Evolutionary conservation across 306 rosid genomes (phyloP).

Genomic region (Prosopis cineraria): DNA sequence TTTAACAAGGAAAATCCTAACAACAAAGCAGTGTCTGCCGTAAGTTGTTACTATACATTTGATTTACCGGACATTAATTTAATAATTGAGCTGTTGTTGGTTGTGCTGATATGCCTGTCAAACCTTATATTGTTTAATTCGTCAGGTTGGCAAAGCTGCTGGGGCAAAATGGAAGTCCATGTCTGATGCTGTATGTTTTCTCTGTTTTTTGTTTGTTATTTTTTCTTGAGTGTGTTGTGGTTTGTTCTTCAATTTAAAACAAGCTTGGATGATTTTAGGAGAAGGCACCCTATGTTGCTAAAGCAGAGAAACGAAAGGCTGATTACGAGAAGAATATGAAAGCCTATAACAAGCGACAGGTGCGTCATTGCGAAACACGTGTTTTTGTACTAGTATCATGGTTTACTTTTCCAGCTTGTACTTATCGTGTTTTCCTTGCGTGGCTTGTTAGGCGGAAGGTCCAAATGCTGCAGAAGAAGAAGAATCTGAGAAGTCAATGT

Average conservation of each 20-base stretch:
- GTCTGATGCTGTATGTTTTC: slow-evolving; percentile 59
- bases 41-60: slow-evolving; percentile 29
- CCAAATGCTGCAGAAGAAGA: slow-evolving; percentile 56
- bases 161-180: slow-evolving; percentile 69
- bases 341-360: slow-evolving; percentile 70
- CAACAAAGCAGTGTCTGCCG: slow-evolving; percentile 67
- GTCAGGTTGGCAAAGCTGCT: slow-evolving; percentile 75
- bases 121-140: neutral
- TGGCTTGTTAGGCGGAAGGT: slow-evolving; percentile 61
- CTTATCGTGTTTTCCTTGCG: neutral
- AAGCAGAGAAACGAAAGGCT: slow-evolving; percentile 64
- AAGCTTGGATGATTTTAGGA: slow-evolving; percentile 42
- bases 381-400: neutral
- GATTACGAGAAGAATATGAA: slow-evolving; percentile 67
- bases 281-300: slow-evolving; percentile 63
- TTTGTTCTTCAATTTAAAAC: neutral
- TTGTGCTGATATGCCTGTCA: neutral
- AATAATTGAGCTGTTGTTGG: neutral
- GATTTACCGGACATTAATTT: neutral
- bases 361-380: neutral
- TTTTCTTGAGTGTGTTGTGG: neutral
- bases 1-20: slow-evolving; percentile 67
- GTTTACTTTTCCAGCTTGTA: neutral
- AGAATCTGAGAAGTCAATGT: slow-evolving; percentile 57
- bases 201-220: neutral